Percentiles rank a stretch among this genome's conserved stretches.
phyloP scores from a whole-genome alignment of 2,329 filamentous ascomycete genomes.

The Claviceps lovelessii region DNA sequence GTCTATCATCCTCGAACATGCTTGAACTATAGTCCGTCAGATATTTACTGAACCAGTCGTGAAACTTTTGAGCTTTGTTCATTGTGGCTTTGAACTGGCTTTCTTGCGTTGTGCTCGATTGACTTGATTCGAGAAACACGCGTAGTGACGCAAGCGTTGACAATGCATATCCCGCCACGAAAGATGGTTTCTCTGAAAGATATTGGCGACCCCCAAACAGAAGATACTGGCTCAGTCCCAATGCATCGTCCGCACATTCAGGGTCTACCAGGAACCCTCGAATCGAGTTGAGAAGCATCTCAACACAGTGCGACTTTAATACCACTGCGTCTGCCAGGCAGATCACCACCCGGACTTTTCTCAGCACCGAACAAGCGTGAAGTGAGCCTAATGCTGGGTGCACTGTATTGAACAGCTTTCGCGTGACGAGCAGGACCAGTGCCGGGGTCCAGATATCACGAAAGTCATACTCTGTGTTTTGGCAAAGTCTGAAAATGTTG shows the following conservation, averaged over 20 bases:
- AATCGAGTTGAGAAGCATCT: conserved; percentile 77
- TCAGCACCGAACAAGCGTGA: conserved; percentile 72
- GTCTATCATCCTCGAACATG: conserved; percentile 31
- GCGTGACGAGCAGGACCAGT: conserved; percentile 57
- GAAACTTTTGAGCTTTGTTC: conserved; percentile 60
- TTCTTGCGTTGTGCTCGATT: conserved; percentile 72
- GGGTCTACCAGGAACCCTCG: conserved; percentile 65
- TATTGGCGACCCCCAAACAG: conserved; percentile 52
- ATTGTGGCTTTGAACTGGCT: conserved; percentile 67
- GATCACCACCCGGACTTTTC: conserved; percentile 71
- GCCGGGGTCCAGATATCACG: conserved; percentile 60
- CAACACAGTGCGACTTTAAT: conserved; percentile 66
- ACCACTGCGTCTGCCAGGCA: conserved; percentile 61
- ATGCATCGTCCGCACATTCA: conserved; percentile 78
- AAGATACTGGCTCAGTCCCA: conserved; percentile 78
- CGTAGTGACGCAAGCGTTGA: conserved; percentile 67
- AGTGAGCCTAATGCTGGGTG: conserved; percentile 73
- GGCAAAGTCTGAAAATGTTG: conserved; percentile 66
- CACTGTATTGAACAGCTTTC: conserved; percentile 67
- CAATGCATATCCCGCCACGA: conserved; percentile 66
- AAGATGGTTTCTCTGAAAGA: conserved; percentile 52
- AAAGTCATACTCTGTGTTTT: conserved; percentile 51
- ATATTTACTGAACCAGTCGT: conserved; percentile 62
- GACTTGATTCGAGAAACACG: conserved; percentile 58
- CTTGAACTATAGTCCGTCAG: conserved; percentile 47